These are phyloP conservation scores for Globisporangium nagaii DNA, from an alignment of 352 stramenopile genomes.

Conservation along the genomic window DNA sequence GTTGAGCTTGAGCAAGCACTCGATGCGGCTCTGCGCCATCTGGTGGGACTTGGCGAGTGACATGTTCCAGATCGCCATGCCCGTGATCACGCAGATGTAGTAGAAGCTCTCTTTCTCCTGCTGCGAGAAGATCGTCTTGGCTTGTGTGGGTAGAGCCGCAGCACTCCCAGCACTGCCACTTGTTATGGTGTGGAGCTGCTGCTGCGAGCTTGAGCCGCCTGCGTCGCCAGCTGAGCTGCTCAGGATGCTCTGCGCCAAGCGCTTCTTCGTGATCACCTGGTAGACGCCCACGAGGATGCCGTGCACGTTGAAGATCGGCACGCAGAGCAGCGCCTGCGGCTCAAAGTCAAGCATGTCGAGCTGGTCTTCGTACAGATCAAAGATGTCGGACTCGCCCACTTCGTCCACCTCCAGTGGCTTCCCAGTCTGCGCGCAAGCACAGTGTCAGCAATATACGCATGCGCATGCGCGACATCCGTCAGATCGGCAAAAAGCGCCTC, in stretches of 20 bases:
- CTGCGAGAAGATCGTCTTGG: constrained; percentile 21
- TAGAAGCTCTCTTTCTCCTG: constrained; percentile 32
- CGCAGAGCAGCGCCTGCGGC: constrained; percentile 45
- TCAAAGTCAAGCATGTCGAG: constrained; percentile 64
- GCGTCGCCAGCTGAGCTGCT: neutral
- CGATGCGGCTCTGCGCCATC: constrained; percentile 27
- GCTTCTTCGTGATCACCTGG: constrained; percentile 49
- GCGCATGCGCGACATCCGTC: neutral
- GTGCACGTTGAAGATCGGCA: constrained; percentile 61
- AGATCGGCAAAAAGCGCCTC: too few relatives aligned
- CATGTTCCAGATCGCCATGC: constrained; percentile 38
- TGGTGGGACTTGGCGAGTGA: constrained; percentile 24
- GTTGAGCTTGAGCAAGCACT: constrained; percentile 30
- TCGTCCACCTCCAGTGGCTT: constrained; percentile 48
- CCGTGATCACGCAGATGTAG: constrained; percentile 34
- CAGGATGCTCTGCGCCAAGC: constrained; percentile 8
- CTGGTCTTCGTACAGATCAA: constrained; percentile 65
- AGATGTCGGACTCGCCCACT: constrained; percentile 38
- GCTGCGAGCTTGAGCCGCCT: neutral
- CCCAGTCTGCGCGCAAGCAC: constrained; percentile 32
- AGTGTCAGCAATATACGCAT: too few relatives aligned
- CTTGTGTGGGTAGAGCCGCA: neutral
- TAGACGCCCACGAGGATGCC: constrained; percentile 53
- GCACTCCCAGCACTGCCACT: too few relatives aligned
- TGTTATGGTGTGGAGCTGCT: neutral